Evolutionary conservation across 2,329 filamentous ascomycete genomes (phyloP).

Genomic region (Fusarium buxicola): DNA sequence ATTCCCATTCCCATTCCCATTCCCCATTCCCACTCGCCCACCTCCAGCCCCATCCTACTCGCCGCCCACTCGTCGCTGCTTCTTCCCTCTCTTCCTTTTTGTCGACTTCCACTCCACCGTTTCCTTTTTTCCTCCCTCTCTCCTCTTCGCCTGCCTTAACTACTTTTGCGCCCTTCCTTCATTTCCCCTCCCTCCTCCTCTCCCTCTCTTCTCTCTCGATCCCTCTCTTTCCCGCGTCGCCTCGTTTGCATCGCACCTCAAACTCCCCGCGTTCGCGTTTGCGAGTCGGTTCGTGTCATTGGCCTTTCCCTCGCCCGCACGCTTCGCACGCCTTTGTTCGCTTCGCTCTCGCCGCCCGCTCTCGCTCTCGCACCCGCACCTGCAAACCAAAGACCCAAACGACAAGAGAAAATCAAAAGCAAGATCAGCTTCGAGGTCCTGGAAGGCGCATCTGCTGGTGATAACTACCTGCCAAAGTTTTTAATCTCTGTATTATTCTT

Average conservation of each 20-base stretch:
- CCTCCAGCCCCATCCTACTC: neutral
- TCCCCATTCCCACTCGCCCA: slow-evolving; percentile 21
- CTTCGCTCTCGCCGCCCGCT: slow-evolving; percentile 23
- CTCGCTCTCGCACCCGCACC: slow-evolving; percentile 30
- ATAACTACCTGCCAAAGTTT: slow-evolving; percentile 43
- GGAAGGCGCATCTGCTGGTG: slow-evolving; percentile 48
- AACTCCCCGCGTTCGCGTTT: slow-evolving; percentile 36
- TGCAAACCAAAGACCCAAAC: slow-evolving; percentile 28
- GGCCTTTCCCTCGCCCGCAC: slow-evolving; percentile 20
- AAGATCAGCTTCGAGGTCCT: slow-evolving; percentile 39
- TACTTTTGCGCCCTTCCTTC: slow-evolving; percentile 47
- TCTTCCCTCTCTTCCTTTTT: slow-evolving; percentile 49
- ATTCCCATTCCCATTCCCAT: slow-evolving; percentile 36
- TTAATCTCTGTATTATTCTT: slow-evolving; percentile 47
- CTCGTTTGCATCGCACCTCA: slow-evolving; percentile 42
- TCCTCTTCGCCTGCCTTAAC: slow-evolving; percentile 44
- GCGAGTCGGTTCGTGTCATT: slow-evolving; percentile 38
- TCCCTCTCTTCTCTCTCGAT: slow-evolving; percentile 41
- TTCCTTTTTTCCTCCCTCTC: slow-evolving; percentile 49
- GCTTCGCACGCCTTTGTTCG: neutral
- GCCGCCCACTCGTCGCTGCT: slow-evolving; percentile 23
- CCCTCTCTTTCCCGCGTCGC: slow-evolving; percentile 46
- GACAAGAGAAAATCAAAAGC: slow-evolving; percentile 39
- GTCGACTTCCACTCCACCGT: slow-evolving; percentile 49
- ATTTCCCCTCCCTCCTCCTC: slow-evolving; percentile 48